A percentile compares a stretch with the other conserved stretches of the same genome.
Evolutionary conservation across 306 rosid genomes (phyloP).

Genomic region (Heteromeles arbutifolia): DNA sequence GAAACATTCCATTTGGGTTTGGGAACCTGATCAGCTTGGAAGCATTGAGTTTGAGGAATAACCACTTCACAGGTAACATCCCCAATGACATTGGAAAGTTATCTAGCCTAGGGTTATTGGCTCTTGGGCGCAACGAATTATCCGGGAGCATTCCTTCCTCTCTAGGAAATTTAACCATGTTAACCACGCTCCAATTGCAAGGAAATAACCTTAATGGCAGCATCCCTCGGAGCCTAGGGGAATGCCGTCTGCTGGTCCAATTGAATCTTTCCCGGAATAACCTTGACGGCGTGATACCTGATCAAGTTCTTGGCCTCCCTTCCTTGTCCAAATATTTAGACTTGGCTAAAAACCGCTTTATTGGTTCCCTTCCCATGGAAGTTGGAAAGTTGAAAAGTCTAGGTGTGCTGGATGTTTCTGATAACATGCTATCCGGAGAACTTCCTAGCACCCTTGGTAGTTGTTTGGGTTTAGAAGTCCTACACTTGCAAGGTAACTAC

Average conservation of each 20-base stretch:
- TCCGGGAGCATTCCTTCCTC: background rate
- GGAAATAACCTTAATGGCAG: background rate
- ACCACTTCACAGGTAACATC: background rate
- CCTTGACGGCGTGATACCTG: background rate
- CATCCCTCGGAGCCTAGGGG: background rate
- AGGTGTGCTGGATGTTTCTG: background rate
- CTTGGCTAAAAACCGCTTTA: background rate
- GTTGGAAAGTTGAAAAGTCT: background rate
- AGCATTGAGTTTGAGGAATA: fast-evolving
- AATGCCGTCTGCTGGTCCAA: background rate
- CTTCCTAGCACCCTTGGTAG: background rate
- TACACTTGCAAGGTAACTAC: background rate
- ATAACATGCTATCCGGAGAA: background rate
- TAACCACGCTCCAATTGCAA: background rate
- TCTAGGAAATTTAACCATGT: background rate
- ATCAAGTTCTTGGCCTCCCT: background rate
- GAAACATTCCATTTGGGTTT: background rate
- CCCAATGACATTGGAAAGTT: background rate
- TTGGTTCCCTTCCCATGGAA: background rate
- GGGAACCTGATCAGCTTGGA: background rate
- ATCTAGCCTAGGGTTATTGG: background rate
- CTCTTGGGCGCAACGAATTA: background rate
- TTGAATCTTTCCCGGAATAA: background rate
- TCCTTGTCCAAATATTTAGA: background rate
- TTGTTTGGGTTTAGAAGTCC: background rate